Evolutionary conservation across 2,329 filamentous ascomycete species (phyloP), one percentile per base, ranked within the genome.

Genomic region (Phialocephala subalpina): DNA sequence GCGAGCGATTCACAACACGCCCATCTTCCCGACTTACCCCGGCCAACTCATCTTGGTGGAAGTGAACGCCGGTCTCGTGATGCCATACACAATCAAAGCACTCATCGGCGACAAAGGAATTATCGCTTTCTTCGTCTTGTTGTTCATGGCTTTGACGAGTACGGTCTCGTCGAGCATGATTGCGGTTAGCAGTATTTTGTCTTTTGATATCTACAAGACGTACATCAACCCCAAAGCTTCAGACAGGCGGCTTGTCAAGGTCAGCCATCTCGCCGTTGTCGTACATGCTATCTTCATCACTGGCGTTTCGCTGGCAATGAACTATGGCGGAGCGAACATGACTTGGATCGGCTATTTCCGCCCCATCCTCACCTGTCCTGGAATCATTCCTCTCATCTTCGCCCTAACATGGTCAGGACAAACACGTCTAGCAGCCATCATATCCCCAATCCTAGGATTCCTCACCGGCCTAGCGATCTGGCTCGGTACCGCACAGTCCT

Each of bases 121-220:
- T 12, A 68, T 70, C 2, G 70, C 82, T 77, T 1, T 79, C 82
- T 57, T 85, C 18, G 77, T 85, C 0, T 74, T 84, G 8, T 73
- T 84, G 1, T 85, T 84, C 73, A 85, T 85, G 83, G 82, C 83
- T 3, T 70, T 84, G 29, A 85, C 83, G 0, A 82, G 80, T 60
- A 84, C 82, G 0, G 78, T 84, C 0, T 83, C 82, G 0, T 83
- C 83, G 0, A 81, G 79, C 4, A 81, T 84, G 77, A 84, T 85
- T 57, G 83, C 83, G 1, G 82, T 84, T 25, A 82, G 80, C 74
- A 82, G 80, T 63, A 84, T 85, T 52, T 73, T 84, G 8, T 82
- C 81, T 5, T 80, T 83, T 58, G 82, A 85, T 66, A 70, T 84
- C n/a, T 85, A 81, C 73, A 79, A 81, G 58, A 84, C 81, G 3